These are phyloP conservation scores for Jacaranda copaia DNA, from an alignment of 257 asterid genomes.

Conservation along the genomic window DNA sequence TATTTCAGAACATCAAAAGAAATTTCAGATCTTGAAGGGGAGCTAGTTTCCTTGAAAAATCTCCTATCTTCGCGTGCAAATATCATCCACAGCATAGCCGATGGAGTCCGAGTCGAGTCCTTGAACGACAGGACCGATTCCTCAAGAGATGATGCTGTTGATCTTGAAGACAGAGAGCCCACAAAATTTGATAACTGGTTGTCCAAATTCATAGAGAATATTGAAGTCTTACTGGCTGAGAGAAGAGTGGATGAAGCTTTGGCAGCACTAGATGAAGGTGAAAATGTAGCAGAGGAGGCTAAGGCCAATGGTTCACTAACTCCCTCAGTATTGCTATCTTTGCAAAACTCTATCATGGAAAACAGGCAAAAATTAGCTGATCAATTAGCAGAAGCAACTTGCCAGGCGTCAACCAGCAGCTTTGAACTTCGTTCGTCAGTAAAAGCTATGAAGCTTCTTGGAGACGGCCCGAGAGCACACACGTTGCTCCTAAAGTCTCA, in stretches of 20 bases:
- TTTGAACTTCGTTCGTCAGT: slow-evolving; percentile 80
- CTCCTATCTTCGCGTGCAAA: slow-evolving; percentile 76
- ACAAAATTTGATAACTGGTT: slow-evolving; percentile 69
- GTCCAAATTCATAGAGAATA: slow-evolving; percentile 61
- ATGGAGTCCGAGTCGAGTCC: slow-evolving; percentile 70
- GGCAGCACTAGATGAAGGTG: slow-evolving; percentile 76
- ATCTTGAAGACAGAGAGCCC: slow-evolving; percentile 49
- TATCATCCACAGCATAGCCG: slow-evolving; percentile 70
- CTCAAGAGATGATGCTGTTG: slow-evolving; percentile 46
- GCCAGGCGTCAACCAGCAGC: slow-evolving; percentile 69
- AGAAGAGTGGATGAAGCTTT: slow-evolving; percentile 81
- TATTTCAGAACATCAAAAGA: slow-evolving; percentile 85
- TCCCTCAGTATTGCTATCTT: slow-evolving; percentile 46
- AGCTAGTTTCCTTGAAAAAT: slow-evolving; percentile 79
- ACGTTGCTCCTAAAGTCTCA: slow-evolving; percentile 75
- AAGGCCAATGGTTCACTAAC: slow-evolving; percentile 37
- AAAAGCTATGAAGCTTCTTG: slow-evolving; percentile 73
- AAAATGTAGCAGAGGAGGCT: slow-evolving; percentile 53
- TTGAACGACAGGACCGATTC: slow-evolving; percentile 51
- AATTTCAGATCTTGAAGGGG: slow-evolving; percentile 93
- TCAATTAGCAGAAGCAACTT: slow-evolving; percentile 78
- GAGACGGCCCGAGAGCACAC: slow-evolving; percentile 93
- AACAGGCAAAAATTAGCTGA: slow-evolving; percentile 75
- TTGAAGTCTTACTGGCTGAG: slow-evolving; percentile 83
- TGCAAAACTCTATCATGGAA: slow-evolving; percentile 59